These are phyloP conservation scores for cucumber (Cucumis sativus) DNA, from an alignment of 306 rosid species.

Conservation along the genomic window DNA sequence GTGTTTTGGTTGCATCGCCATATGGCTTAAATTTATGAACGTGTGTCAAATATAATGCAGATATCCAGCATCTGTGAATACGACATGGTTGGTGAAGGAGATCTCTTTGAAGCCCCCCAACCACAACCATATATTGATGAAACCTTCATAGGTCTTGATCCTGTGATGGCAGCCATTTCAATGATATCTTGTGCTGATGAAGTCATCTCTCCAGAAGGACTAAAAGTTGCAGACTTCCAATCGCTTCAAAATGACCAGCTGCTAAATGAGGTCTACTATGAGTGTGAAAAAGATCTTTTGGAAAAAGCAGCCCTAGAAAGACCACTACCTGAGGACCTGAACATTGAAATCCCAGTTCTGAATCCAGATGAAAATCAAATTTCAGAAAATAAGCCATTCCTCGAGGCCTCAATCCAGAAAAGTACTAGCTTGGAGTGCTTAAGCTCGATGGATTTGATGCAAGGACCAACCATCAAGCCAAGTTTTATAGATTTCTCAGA, in stretches of 20 bases:
- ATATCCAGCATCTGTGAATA: constrained; percentile 55
- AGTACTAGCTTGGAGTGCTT: constrained; percentile 60
- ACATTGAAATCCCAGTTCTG: constrained; percentile 46
- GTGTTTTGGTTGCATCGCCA: neutral
- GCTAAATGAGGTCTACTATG: constrained; percentile 67
- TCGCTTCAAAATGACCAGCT: constrained; percentile 74
- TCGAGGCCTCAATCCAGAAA: constrained; percentile 41
- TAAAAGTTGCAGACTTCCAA: constrained; percentile 56
- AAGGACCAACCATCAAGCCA: constrained; percentile 44
- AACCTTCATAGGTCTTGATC: constrained; percentile 42
- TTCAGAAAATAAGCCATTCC: constrained; percentile 42
- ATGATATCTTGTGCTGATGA: constrained; percentile 79
- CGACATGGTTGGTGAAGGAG: constrained; percentile 87
- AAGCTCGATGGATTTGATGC: constrained; percentile 75
- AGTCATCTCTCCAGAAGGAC: constrained; percentile 46
- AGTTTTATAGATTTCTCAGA: constrained; percentile 53
- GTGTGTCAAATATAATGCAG: constrained; percentile 14
- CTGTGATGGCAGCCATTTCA: constrained; percentile 54
- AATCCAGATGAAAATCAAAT: constrained; percentile 31
- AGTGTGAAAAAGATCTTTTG: constrained; percentile 62
- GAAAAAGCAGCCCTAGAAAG: constrained; percentile 52
- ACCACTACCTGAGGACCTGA: constrained; percentile 47
- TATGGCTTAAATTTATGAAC: neutral
- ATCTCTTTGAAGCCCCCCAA: constrained; percentile 90
- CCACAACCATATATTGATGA: constrained; percentile 68